These are phyloP conservation scores for Thinopyrum elongatum DNA, from an alignment of 176 grass and related monocot genomes.

Conservation along the genomic window DNA sequence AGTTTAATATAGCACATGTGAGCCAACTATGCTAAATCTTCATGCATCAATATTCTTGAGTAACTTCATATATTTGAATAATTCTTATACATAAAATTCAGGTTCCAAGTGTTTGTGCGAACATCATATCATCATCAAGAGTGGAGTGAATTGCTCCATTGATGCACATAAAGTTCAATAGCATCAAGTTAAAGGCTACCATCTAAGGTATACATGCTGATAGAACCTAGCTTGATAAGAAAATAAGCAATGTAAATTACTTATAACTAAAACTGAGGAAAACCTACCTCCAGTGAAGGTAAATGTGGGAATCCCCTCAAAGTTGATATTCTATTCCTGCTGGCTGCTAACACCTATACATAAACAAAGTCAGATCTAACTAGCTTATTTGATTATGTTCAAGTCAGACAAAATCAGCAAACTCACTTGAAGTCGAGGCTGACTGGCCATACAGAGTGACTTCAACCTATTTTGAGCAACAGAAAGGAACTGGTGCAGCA, in stretches of 20 bases:
- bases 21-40: slow-evolving; percentile 10
- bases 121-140: slow-evolving; percentile 13
- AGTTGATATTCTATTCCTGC: slow-evolving; percentile 97
- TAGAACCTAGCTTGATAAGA: slow-evolving; percentile 7
- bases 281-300: slow-evolving; percentile 77
- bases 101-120: slow-evolving; percentile 18
- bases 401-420: slow-evolving; percentile 23
- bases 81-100: slow-evolving; percentile 13
- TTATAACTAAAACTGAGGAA: not conserved
- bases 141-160: slow-evolving; percentile 4
- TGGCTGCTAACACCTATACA: slow-evolving; percentile 78
- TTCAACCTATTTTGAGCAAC: slow-evolving; percentile 92
- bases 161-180: slow-evolving; percentile 7
- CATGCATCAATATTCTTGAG: not conserved
- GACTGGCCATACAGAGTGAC: slow-evolving; percentile 77
- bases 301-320: slow-evolving; percentile 92
- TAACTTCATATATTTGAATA: slow-evolving; percentile 8
- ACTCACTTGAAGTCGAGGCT: slow-evolving; percentile 88
- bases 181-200: not conserved
- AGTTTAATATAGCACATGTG: slow-evolving; percentile 32
- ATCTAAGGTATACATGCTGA: not conserved
- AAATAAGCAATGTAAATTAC: not conserved
- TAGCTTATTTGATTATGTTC: slow-evolving; percentile 2
- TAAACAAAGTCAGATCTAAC: slow-evolving; percentile 13
- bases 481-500: slow-evolving; percentile 80